Percentiles rank a stretch among this genome's conserved stretches.
phyloP scores from a whole-genome alignment of 176 grass and related monocot species.

The Eragrostis nindensis region DNA sequence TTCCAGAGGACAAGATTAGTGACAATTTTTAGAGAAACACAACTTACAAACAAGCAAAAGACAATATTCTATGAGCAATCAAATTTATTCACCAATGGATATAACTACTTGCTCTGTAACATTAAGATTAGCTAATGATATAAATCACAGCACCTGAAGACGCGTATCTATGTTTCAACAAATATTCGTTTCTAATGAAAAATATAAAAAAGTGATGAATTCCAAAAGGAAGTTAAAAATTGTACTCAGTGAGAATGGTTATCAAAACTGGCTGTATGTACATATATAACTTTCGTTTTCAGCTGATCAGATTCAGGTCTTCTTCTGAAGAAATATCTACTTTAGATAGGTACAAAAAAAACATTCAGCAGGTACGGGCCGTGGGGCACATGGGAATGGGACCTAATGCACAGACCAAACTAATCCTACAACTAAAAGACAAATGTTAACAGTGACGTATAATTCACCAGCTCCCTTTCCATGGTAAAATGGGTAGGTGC shows the following conservation, averaged over 20 bases:
- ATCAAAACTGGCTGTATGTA: not conserved
- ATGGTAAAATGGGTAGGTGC: not conserved
- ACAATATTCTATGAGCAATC: not conserved
- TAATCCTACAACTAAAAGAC: slow-evolving; percentile 15
- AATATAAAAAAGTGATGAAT: not conserved
- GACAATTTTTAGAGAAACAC: not conserved
- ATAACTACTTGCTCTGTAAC: slow-evolving; percentile 11
- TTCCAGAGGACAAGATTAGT: not conserved
- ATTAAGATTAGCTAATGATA: not conserved
- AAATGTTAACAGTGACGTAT: not conserved
- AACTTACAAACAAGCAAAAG: not conserved
- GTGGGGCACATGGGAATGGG: slow-evolving; percentile 27
- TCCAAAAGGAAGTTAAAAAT: not conserved
- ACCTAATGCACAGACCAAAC: not conserved
- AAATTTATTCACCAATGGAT: slow-evolving; percentile 20
- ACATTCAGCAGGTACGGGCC: not conserved
- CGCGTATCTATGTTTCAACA: not conserved
- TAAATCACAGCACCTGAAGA: not conserved
- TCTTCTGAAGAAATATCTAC: slow-evolving; percentile 28
- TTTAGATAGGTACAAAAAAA: slow-evolving; percentile 33
- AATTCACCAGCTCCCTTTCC: not conserved
- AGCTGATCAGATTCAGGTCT: slow-evolving; percentile 14
- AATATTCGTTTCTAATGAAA: not conserved
- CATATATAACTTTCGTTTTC: slow-evolving; percentile 33
- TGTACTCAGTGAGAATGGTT: not conserved